phyloP scores from a whole-genome alignment of 208 protist species.

The Porcisia hertigi region DNA sequence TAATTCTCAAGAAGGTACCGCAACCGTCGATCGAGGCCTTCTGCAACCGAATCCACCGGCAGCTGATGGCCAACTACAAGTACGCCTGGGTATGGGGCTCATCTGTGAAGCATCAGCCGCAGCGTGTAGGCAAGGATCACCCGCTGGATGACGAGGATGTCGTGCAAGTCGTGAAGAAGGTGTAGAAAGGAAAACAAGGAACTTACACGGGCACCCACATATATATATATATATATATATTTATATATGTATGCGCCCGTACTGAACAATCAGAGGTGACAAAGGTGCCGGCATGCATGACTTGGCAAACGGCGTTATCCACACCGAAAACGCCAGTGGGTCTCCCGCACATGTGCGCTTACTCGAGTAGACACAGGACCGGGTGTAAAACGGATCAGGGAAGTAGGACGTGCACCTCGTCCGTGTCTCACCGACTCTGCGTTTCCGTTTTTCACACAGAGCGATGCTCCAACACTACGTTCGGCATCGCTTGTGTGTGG shows the following conservation, averaged over 20 bases:
- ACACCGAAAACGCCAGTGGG: neutral
- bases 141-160: slow-evolving; percentile 98
- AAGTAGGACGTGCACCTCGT: neutral
- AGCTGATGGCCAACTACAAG: slow-evolving; percentile 97
- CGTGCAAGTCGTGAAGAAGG: slow-evolving; percentile 98
- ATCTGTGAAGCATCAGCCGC: slow-evolving; percentile 98
- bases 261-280: neutral
- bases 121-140: slow-evolving; percentile 97
- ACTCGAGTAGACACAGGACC: neutral
- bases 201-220: neutral
- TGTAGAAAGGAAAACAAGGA: slow-evolving; percentile 44
- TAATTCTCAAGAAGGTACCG: slow-evolving; percentile 93
- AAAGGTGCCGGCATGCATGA: neutral
- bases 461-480: neutral
- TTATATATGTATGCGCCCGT: too few species aligned
- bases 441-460: neutral
- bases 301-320: neutral
- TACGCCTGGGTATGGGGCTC: slow-evolving; percentile 98
- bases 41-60: slow-evolving; percentile 97
- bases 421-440: neutral
- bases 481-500: neutral
- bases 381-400: neutral
- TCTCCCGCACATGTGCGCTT: neutral
- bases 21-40: slow-evolving; percentile 95
- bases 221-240: too few species aligned